Percentiles rank a stretch among this genome's conserved stretches.
phyloP scores from a whole-genome alignment of 1,139 yeast genomes.

The Yamadazyma friedrichii region DNA sequence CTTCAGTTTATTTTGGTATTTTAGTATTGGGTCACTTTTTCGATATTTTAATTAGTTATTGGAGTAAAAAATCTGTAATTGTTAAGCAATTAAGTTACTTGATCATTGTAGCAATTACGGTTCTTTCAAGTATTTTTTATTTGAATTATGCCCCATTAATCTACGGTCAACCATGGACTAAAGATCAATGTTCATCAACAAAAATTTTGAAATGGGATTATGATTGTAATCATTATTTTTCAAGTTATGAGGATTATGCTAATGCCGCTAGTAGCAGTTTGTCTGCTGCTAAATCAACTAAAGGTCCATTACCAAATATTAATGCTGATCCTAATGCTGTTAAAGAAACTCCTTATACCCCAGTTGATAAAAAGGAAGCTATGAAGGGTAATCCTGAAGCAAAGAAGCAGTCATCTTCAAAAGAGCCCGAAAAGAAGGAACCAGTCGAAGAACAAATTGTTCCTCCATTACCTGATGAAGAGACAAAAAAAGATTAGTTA shows the following conservation, averaged over 20 bases:
- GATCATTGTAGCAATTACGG: conserved; percentile 48
- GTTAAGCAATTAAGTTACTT: conserved; percentile 40
- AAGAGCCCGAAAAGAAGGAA: conserved; percentile 11
- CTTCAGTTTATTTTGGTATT: conserved; percentile 85
- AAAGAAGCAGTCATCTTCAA: conserved; percentile 12
- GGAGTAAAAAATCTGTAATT: conserved; percentile 30
- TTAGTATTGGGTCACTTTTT: conserved; percentile 80
- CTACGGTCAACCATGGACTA: conserved; percentile 84
- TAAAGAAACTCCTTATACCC: conserved; percentile 22
- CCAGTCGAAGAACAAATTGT: conserved; percentile 16
- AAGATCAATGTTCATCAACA: conserved; percentile 57
- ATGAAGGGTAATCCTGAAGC: conserved; percentile 9
- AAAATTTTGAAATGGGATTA: conserved; percentile 81
- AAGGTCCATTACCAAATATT: conserved; percentile 12
- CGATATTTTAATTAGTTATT: conserved; percentile 60
- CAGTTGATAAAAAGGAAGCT: conserved; percentile 12
- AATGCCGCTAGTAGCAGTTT: conserved; percentile 4
- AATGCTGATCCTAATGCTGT: conserved; percentile 21
- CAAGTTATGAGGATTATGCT: conserved; percentile 22
- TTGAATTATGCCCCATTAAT: conserved; percentile 67
- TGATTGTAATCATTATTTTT: conserved; percentile 60
- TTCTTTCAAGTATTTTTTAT: conserved; percentile 56
- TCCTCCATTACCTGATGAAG: conserved; percentile 27
- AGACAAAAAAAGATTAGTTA: conserved; percentile 1
- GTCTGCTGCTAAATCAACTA: not conserved